Conservation (phyloP, 139 green algal species). For the Eudorina sp. region DNA sequence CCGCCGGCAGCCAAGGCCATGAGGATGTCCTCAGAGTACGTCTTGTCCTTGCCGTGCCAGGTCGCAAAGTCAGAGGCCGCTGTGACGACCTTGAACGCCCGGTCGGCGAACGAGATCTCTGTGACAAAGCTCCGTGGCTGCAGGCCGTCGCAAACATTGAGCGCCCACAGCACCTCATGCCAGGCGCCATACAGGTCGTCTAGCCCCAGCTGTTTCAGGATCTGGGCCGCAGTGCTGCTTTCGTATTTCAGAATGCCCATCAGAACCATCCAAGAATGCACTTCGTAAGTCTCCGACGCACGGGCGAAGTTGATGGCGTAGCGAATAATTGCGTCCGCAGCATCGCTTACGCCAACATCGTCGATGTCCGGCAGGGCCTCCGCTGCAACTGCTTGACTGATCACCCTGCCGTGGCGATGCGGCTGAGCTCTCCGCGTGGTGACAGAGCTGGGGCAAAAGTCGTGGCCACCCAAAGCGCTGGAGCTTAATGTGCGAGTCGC, state of each 20-base stretch:
- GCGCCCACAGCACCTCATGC: slow-evolving; percentile 75
- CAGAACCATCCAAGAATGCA: slow-evolving; percentile 73
- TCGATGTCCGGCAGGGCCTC: neutral
- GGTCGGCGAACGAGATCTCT: slow-evolving; percentile 56
- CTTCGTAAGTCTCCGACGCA: slow-evolving; percentile 65
- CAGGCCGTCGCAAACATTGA: slow-evolving; percentile 66
- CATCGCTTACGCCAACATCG: slow-evolving; percentile 44
- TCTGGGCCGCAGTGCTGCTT: slow-evolving; percentile 43
- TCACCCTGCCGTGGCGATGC: neutral
- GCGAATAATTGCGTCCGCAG: slow-evolving; percentile 36
- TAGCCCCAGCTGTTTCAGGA: slow-evolving; percentile 62
- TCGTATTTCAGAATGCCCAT: slow-evolving; percentile 71
- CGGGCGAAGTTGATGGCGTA: slow-evolving; percentile 69
- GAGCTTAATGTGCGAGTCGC: neutral
- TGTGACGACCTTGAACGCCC: slow-evolving; percentile 58
- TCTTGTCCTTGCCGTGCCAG: slow-evolving; percentile 65
- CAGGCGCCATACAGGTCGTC: slow-evolving; percentile 71
- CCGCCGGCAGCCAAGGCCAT: slow-evolving; percentile 65
- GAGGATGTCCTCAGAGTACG: slow-evolving; percentile 69
- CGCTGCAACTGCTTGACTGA: neutral
- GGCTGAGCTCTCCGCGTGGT: neutral
- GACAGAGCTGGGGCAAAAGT: neutral
- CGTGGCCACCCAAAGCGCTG: neutral
- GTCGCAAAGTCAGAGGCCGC: slow-evolving; percentile 57
- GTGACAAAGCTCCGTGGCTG: slow-evolving; percentile 55